A percentile compares a stretch with the other conserved stretches of the same genome.
These are phyloP conservation scores for Chalciporus pseudorubinellus DNA, from an alignment of 768 basidiomycete genomes.

Conservation along the genomic window DNA sequence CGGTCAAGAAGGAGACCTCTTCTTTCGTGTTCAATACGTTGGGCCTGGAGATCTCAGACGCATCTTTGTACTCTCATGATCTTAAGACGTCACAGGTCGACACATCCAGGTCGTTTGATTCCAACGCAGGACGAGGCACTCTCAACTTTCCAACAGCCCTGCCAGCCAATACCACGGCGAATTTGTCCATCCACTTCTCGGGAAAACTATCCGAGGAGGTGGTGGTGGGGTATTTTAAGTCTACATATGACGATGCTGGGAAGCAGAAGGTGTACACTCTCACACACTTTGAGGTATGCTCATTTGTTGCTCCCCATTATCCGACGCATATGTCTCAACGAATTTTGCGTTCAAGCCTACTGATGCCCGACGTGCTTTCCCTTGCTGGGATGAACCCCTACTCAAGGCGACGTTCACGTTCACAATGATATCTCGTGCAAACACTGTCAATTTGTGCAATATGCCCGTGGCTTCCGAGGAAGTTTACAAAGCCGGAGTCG, in stretches of 20 bases:
- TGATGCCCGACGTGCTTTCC: conserved; percentile 77
- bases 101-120: conserved; percentile 50
- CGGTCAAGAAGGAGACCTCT: conserved; percentile 60
- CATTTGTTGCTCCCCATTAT: too few species aligned
- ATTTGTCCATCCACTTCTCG: conserved; percentile 67
- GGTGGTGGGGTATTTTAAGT: conserved; percentile 84
- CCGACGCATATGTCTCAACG: too few species aligned
- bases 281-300: conserved; percentile 76
- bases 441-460: conserved; percentile 80
- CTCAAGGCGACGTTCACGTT: conserved; percentile 82
- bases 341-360: conserved; percentile 44
- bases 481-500: conserved; percentile 35
- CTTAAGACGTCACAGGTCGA: conserved; percentile 46
- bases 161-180: conserved; percentile 67
- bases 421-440: conserved; percentile 74
- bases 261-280: conserved; percentile 68
- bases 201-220: conserved; percentile 66
- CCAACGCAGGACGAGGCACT: conserved; percentile 61
- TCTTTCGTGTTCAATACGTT: conserved; percentile 64
- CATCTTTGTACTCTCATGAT: conserved; percentile 53
- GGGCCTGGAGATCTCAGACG: conserved; percentile 55
- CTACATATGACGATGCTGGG: conserved; percentile 60
- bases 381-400: conserved; percentile 92
- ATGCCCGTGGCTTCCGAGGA: conserved; percentile 73
- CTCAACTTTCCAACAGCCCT: conserved; percentile 59